Percentiles rank a stretch among this genome's conserved stretches.
phyloP scores from a whole-genome alignment of 2,329 filamentous ascomycete genomes.

The Colletotrichum nymphaeae region DNA sequence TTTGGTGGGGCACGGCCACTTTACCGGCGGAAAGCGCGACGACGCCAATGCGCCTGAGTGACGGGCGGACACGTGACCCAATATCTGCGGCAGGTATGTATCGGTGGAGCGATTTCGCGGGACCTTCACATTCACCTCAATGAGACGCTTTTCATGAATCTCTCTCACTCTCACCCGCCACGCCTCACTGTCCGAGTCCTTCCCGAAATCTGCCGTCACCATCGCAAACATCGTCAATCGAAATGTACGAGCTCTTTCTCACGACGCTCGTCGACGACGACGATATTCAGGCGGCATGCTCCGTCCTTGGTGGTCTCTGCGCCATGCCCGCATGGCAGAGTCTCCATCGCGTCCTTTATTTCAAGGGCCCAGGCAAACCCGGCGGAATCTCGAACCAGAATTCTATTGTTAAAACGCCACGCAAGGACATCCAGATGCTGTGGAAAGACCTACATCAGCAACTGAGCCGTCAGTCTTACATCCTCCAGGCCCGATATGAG shows the following conservation, averaged over 20 bases:
- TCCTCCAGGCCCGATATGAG: slow-evolving; percentile 67
- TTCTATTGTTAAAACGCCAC: slow-evolving; percentile 40
- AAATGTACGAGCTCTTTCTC: slow-evolving; percentile 71
- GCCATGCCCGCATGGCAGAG: slow-evolving; percentile 65
- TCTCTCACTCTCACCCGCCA: too few relatives aligned
- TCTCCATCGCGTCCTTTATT: slow-evolving; percentile 64
- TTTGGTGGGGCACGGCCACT: slow-evolving; percentile 9
- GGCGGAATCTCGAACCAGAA: slow-evolving; percentile 56
- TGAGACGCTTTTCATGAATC: background rate
- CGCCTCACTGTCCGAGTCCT: background rate
- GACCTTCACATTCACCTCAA: background rate
- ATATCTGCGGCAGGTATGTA: background rate
- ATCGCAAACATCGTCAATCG: slow-evolving; percentile 1
- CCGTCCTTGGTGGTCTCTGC: slow-evolving; percentile 67
- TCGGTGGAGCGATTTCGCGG: background rate
- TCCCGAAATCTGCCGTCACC: background rate
- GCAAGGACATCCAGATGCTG: slow-evolving; percentile 48
- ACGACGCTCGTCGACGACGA: slow-evolving; percentile 62
- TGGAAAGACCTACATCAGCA: slow-evolving; percentile 69
- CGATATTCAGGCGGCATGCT: slow-evolving; percentile 61
- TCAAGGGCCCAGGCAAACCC: slow-evolving; percentile 58
- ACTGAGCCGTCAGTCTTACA: slow-evolving; percentile 66
- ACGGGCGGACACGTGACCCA: slow-evolving; percentile 9
- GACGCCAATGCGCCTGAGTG: slow-evolving; percentile 18
- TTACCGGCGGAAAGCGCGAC: background rate